Evolutionary conservation across 108 stramenopile species (phyloP).

Genomic region (Nitzschia sp.): DNA sequence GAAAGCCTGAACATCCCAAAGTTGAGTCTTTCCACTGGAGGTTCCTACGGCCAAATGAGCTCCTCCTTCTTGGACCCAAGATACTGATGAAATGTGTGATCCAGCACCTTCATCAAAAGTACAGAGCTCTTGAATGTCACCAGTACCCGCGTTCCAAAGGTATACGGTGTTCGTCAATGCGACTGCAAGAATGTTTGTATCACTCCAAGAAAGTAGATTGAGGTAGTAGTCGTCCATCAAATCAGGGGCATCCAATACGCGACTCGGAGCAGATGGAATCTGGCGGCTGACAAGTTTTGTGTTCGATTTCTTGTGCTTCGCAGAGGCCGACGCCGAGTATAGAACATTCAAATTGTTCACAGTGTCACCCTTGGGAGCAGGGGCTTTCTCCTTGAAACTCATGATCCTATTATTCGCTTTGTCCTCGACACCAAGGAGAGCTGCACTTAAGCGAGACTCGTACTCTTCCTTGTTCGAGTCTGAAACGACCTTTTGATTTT

Average conservation of each 20-base stretch:
- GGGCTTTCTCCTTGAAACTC: constrained; percentile 95
- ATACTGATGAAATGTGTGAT: constrained; percentile 91
- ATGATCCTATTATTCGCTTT: constrained; percentile 70
- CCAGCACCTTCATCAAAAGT: constrained; percentile 52
- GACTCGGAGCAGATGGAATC: constrained; percentile 94
- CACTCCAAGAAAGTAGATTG: constrained; percentile 93
- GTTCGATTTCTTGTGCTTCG: constrained; percentile 58
- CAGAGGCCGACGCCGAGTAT: constrained; percentile 85
- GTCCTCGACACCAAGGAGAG: constrained; percentile 71
- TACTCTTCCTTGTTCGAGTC: constrained; percentile 86
- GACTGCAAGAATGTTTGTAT: constrained; percentile 94
- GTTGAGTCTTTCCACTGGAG: constrained; percentile 80
- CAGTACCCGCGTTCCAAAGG: constrained; percentile 97
- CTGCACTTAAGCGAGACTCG: constrained; percentile 53
- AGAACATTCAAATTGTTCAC: constrained; percentile 94
- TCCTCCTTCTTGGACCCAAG: constrained; percentile 91
- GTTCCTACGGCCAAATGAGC: constrained; percentile 92
- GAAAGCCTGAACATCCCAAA: constrained; percentile 83
- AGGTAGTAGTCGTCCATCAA: constrained; percentile 97
- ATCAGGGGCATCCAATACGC: constrained; percentile 97
- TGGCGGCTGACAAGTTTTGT: constrained; percentile 80
- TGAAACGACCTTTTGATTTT: constrained; percentile 62
- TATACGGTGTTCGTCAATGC: constrained; percentile 97
- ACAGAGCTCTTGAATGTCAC: constrained; percentile 93
- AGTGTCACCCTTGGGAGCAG: constrained; percentile 93